Evolutionary conservation across 768 basidiomycete genomes (phyloP), one percentile per base, ranked within the genome.

Genomic region (Cystofilobasidium bisporidii): DNA sequence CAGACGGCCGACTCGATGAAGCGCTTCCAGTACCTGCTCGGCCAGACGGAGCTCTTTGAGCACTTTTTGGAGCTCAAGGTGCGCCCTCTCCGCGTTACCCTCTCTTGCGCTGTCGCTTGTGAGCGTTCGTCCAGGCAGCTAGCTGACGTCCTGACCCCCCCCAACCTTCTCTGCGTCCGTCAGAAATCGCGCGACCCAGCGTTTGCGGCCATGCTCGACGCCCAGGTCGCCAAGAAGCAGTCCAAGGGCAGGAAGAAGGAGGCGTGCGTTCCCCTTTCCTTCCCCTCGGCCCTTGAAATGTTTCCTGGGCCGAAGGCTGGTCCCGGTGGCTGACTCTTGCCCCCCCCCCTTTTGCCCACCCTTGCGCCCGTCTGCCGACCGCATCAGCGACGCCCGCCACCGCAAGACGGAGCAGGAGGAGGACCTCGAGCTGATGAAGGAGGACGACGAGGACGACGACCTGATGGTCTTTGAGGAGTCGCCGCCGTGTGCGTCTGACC

Each of bases 1-100:
- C 43, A 97, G 91, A 83, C 92, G 47, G 80, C 89, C 24, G 93
- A 97, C 74, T 90, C 92, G 14, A 89, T 97, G 69, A 98, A 98
- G 76, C 87, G 92, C 22, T 98, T 97, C 75, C 89, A 89, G 2
- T 98, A 97, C 77, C 84, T 98, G n/a, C 83, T 99, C 1, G 96
- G 96, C 11, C 93, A 99, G 76, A 98, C 94, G 0, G 96, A 98
- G 71, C 81, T 98, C 24, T 99, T 99, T 81, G 91, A 91, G 72
- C 94, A 98, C 77, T 98, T 98, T 75, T 89, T 97, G 10, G 91
- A 97, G 76, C 87, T 97, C 78, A 96, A 96, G 83, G 91, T 88
- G 26, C 32, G 80, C 70, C 50, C 6, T 60, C 40, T 48, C 48
- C 10, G n/a, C n/a, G n/a, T n/a, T n/a, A n/a, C n/a, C n/a, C n/a